Conservation (phyloP, 768 basidiomycete genomes). For the Xerocomellus amylosporus region DNA sequence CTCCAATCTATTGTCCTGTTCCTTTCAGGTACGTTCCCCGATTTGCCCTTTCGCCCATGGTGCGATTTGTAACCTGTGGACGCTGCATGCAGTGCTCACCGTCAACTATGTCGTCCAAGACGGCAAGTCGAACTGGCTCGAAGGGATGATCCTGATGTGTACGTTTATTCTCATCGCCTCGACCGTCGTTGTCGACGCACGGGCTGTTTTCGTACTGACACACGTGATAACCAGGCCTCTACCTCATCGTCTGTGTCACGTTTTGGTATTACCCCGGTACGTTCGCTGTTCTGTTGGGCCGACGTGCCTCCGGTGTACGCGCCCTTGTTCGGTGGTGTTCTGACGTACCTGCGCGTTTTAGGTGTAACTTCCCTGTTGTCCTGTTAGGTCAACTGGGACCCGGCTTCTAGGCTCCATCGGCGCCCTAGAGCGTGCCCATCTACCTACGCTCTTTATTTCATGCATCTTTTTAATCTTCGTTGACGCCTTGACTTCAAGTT, state of each 20-base stretch:
- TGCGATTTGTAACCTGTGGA: neutral
- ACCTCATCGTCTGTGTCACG: slow-evolving; percentile 52
- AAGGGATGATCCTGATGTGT: slow-evolving; percentile 79
- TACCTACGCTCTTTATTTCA: neutral
- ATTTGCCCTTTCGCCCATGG: neutral
- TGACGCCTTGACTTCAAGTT: neutral
- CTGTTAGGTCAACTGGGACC: slow-evolving; percentile 4
- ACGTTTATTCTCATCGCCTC: slow-evolving; percentile 5
- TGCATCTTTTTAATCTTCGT: neutral
- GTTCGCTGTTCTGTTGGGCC: slow-evolving; percentile 3
- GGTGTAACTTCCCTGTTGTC: neutral
- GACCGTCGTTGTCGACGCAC: too few species aligned
- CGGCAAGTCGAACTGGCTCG: slow-evolving; percentile 91
- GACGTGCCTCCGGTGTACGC: neutral
- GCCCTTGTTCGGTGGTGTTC: neutral
- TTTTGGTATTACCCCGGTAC: slow-evolving; percentile 54
- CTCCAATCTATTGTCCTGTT: slow-evolving; percentile 56
- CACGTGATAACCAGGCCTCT: slow-evolving; percentile 39
- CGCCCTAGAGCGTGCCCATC: neutral
- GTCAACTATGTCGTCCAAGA: slow-evolving; percentile 86
- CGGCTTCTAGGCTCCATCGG: neutral
- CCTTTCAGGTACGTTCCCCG: slow-evolving; percentile 22
- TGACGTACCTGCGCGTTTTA: slow-evolving; percentile 8
- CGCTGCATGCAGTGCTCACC: slow-evolving; percentile 56
- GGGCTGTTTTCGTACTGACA: neutral